Evolutionary conservation across 73 alveolate species (phyloP).

Genomic region (Paramecium tetraurelia): DNA sequence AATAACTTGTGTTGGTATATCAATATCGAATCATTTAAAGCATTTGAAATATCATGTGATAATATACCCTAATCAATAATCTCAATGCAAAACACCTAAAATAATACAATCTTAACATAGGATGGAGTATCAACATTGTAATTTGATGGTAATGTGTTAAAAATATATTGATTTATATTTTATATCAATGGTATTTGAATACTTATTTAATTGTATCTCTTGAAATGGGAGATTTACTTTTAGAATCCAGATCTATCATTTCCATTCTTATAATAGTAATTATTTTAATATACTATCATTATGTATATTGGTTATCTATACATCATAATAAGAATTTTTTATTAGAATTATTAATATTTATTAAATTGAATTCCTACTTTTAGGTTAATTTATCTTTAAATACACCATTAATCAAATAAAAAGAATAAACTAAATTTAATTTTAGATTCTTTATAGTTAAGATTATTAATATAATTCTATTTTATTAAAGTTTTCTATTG

Average conservation of each 20-base stretch:
- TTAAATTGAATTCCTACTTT: too few relatives aligned
- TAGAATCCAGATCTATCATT: not conserved
- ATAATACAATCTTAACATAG: not conserved
- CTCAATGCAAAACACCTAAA: not conserved
- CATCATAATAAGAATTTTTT: too few relatives aligned
- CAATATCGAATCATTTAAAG: slow-evolving; percentile 25
- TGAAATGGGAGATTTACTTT: not conserved
- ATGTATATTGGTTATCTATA: too few relatives aligned
- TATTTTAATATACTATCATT: too few relatives aligned
- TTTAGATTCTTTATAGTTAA: too few relatives aligned
- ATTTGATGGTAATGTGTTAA: slow-evolving; percentile 3
- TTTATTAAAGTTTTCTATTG: too few relatives aligned
- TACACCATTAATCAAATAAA: too few relatives aligned
- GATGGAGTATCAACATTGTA: not conserved
- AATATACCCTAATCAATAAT: not conserved
- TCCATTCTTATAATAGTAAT: not conserved
- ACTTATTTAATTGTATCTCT: not conserved
- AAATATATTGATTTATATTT: not conserved
- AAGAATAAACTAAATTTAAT: too few relatives aligned
- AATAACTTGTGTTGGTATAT: not conserved
- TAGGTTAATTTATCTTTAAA: too few relatives aligned
- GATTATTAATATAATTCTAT: too few relatives aligned
- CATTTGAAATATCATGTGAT: not conserved
- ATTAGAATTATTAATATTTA: too few relatives aligned
- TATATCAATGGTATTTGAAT: not conserved